phyloP scores from a whole-genome alignment of 768 basidiomycete genomes.

The Amanita fuliginea region DNA sequence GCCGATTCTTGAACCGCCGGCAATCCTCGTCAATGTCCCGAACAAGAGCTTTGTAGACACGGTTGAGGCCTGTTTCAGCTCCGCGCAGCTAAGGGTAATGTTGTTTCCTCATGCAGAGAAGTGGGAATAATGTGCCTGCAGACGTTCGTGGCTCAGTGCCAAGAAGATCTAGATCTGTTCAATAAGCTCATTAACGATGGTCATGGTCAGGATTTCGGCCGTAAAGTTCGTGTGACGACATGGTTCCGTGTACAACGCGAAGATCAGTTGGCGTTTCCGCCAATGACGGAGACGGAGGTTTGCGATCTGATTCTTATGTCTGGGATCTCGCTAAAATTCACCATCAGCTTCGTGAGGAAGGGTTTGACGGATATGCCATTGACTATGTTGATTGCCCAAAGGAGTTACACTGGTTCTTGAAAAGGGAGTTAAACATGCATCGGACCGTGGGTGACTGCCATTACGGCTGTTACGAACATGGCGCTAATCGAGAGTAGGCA shows the following conservation, averaged over 20 bases:
- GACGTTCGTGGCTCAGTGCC: conserved; percentile 80
- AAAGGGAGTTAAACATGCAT: conserved; percentile 53
- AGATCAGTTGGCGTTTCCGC: conserved; percentile 30
- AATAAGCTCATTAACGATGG: conserved; percentile 60
- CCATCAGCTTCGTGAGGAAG: conserved; percentile 41
- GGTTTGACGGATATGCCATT: conserved; percentile 78
- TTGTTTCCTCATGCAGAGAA: not conserved
- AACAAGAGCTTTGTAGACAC: conserved; percentile 50
- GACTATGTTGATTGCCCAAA: conserved; percentile 73
- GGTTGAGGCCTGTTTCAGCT: conserved; percentile 63
- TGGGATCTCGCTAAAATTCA: not conserved
- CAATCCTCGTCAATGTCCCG: conserved; percentile 60
- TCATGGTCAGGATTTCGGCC: conserved; percentile 32
- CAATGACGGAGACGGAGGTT: conserved; percentile 54
- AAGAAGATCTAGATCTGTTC: conserved; percentile 69
- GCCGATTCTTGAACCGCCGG: conserved; percentile 80
- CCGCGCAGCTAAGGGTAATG: conserved; percentile 51
- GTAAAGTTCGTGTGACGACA: conserved; percentile 44
- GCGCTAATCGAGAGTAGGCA: conserved; percentile 29
- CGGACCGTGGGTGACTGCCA: conserved; percentile 42
- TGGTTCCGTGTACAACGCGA: conserved; percentile 51
- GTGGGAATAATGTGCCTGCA: conserved; percentile 16
- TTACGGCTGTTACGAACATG: not conserved
- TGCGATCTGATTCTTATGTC: conserved; percentile 8
- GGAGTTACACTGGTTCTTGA: conserved; percentile 64